Evolutionary conservation across 179 eudicot genomes (phyloP).

Genomic region (Beta macrorhiza): DNA sequence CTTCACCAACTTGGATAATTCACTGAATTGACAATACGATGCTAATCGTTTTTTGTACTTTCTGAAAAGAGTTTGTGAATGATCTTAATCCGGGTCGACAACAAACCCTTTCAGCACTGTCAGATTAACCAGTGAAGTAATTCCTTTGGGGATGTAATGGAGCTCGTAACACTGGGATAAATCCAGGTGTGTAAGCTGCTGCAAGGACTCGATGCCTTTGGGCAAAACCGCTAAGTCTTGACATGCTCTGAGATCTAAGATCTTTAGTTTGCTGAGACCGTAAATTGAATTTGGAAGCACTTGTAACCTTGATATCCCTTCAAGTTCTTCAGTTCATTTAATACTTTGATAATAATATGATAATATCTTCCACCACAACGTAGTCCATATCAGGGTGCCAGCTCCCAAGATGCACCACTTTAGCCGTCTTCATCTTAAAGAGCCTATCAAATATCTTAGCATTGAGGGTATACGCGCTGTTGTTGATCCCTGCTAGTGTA

Average conservation of each 20-base stretch:
- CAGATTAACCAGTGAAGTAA: not conserved
- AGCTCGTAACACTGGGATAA: conserved; percentile 23
- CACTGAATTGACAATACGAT: not conserved
- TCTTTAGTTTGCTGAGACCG: conserved; percentile 1
- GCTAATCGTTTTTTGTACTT: not conserved
- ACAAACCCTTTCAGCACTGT: conserved; percentile 19
- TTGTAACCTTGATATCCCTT: conserved; percentile 14
- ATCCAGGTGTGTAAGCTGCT: conserved; percentile 8
- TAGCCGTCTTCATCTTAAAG: not conserved
- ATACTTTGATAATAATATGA: not conserved
- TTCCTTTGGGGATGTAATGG: conserved; percentile 2
- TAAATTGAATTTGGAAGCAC: conserved; percentile 14
- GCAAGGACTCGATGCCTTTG: not conserved
- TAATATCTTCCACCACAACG: not conserved
- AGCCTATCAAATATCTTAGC: not conserved
- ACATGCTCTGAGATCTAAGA: conserved; percentile 21
- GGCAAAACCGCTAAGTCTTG: conserved; percentile 2
- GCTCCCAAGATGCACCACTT: conserved; percentile 5
- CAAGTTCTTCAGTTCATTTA: not conserved
- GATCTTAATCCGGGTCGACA: not conserved
- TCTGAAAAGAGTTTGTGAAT: not conserved
- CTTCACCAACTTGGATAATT: not conserved
- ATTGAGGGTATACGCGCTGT: not conserved
- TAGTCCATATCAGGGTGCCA: not conserved
- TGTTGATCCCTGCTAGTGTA: not conserved